These are phyloP conservation scores for Paramyrothecium roridum DNA, from an alignment of 2,329 filamentous ascomycete species.

Conservation along the genomic window DNA sequence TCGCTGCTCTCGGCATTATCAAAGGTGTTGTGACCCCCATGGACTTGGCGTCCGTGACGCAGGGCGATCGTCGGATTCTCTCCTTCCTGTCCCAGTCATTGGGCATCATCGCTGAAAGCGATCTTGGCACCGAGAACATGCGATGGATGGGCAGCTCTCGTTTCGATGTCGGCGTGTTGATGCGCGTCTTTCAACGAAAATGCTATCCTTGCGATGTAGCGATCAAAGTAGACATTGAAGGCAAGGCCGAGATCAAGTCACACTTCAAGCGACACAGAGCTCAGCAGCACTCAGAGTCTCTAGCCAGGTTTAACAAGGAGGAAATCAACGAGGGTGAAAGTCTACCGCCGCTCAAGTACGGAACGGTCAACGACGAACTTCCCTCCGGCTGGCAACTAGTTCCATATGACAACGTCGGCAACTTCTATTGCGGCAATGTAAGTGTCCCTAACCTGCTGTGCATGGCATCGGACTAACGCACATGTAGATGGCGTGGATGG, in stretches of 20 bases:
- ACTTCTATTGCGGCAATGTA: constrained; percentile 90
- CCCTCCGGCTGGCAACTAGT: constrained; percentile 74
- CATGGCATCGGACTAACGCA: constrained; percentile 5
- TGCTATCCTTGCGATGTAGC: constrained; percentile 88
- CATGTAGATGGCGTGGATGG: constrained; percentile 80
- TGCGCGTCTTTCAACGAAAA: constrained; percentile 70
- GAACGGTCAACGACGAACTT: constrained; percentile 73
- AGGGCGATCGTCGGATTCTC: constrained; percentile 68
- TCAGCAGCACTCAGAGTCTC: constrained; percentile 21
- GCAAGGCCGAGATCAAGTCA: constrained; percentile 70
- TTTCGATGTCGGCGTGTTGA: constrained; percentile 82
- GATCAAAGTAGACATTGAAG: constrained; percentile 75
- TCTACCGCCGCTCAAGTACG: constrained; percentile 73
- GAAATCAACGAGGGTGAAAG: constrained; percentile 44
- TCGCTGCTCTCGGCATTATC: constrained; percentile 78
- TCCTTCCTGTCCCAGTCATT: constrained; percentile 90
- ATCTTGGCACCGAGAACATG: constrained; percentile 85
- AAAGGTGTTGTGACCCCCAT: constrained; percentile 84
- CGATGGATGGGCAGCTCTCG: constrained; percentile 88
- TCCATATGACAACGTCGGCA: constrained; percentile 76
- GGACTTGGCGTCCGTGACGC: constrained; percentile 85
- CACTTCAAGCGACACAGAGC: constrained; percentile 60
- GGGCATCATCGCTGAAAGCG: constrained; percentile 85
- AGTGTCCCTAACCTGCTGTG: constrained; percentile 19
- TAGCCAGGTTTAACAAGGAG: constrained; percentile 20